These are phyloP conservation scores for Aspergillus piperis DNA, from an alignment of 2,329 filamentous ascomycete species.

Conservation along the genomic window DNA sequence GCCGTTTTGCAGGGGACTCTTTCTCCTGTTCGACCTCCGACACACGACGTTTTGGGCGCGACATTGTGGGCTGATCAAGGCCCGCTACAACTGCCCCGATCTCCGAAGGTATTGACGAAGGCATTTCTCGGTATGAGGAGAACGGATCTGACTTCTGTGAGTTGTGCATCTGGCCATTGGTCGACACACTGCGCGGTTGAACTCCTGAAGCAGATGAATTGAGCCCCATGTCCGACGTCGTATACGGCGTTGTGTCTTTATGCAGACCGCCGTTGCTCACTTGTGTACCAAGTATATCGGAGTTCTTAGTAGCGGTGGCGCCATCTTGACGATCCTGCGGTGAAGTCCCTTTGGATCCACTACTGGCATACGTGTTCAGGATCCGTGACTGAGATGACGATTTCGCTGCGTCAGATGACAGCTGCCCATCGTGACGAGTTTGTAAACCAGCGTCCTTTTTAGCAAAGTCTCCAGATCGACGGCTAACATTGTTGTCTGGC, in stretches of 20 bases:
- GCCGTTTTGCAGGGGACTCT: slow-evolving; percentile 19
- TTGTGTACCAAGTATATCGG: slow-evolving; percentile 27
- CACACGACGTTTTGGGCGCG: slow-evolving; percentile 18
- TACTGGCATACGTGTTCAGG: slow-evolving; percentile 34
- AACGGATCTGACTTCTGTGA: slow-evolving; percentile 23
- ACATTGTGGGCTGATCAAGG: slow-evolving; percentile 7
- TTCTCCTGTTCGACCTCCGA: slow-evolving; percentile 14
- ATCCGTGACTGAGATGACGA: slow-evolving; percentile 39
- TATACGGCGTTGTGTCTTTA: slow-evolving; percentile 18
- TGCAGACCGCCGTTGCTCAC: slow-evolving; percentile 19
- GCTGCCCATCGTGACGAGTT: slow-evolving; percentile 7
- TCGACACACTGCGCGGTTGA: slow-evolving; percentile 17
- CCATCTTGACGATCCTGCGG: slow-evolving; percentile 20
- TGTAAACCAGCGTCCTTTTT: neutral
- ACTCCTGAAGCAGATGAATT: slow-evolving; percentile 28
- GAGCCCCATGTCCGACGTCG: slow-evolving; percentile 22
- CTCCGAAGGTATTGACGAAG: slow-evolving; percentile 16
- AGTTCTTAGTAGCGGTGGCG: slow-evolving; percentile 1
- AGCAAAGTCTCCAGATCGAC: neutral
- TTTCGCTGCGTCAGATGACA: slow-evolving; percentile 28
- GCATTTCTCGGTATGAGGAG: slow-evolving; percentile 22
- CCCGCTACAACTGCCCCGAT: slow-evolving; percentile 3
- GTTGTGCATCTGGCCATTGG: slow-evolving; percentile 10
- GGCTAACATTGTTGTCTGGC: slow-evolving; percentile 22
- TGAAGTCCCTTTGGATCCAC: slow-evolving; percentile 15